Evolutionary conservation across 805 yeast genomes (phyloP).

Genomic region (Candida montana): DNA sequence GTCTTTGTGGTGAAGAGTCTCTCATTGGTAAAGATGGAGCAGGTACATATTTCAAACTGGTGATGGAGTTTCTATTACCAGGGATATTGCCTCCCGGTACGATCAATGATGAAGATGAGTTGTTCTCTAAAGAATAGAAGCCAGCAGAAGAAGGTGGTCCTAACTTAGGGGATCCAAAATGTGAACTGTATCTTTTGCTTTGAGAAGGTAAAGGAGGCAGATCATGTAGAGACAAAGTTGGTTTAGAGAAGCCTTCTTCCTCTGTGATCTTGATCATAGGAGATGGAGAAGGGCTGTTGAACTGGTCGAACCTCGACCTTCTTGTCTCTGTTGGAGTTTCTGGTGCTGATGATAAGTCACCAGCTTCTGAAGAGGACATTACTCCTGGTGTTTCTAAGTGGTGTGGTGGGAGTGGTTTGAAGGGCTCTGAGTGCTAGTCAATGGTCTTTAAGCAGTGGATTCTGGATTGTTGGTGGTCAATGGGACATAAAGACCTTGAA

Average conservation of each 20-base stretch:
- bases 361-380: background rate
- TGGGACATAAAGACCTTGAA: too few species aligned
- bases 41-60: slow-evolving; percentile 25
- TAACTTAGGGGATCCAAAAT: slow-evolving; percentile 9
- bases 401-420: too few species aligned
- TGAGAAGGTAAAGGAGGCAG: slow-evolving; percentile 14
- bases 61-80: slow-evolving; percentile 23
- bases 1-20: slow-evolving; percentile 27
- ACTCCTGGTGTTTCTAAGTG: too few species aligned
- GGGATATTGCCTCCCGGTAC: slow-evolving; percentile 26
- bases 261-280: slow-evolving; percentile 27
- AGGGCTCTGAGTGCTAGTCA: too few species aligned
- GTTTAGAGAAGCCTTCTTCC: slow-evolving; percentile 9
- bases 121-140: slow-evolving; percentile 11
- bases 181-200: slow-evolving; percentile 16
- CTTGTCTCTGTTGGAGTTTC: slow-evolving; percentile 18
- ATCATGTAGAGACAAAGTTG: slow-evolving; percentile 7
- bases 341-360: slow-evolving; percentile 3
- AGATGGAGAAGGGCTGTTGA: slow-evolving; percentile 18
- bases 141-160: slow-evolving; percentile 9
- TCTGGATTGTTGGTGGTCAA: too few species aligned
- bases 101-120: slow-evolving; percentile 19
- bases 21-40: slow-evolving; percentile 26
- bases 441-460: too few species aligned
- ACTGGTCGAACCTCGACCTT: slow-evolving; percentile 20